These are phyloP conservation scores for Capsicum rhomboideum DNA, from an alignment of 257 asterid genomes.

Conservation along the genomic window DNA sequence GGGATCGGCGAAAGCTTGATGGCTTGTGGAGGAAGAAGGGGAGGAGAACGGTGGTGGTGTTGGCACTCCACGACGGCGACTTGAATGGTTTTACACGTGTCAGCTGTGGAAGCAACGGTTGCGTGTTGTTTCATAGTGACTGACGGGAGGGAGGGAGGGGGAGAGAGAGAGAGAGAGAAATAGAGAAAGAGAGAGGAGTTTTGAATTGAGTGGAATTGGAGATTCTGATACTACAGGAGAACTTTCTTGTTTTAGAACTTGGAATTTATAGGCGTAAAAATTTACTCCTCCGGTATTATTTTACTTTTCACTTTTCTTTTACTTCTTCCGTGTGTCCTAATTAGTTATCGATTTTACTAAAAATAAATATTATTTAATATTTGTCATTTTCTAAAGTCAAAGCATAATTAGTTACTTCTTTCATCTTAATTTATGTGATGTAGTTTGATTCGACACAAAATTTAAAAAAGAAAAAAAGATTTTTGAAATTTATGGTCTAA, in stretches of 20 bases:
- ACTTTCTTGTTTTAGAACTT: background rate
- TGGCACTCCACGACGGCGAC: constrained; percentile 22
- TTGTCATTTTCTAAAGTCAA: no score
- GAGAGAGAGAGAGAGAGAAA: background rate
- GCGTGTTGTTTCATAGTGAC: background rate
- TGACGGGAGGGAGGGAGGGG: background rate
- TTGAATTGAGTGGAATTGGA: background rate
- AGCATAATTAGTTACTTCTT: no score
- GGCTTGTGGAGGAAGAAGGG: background rate
- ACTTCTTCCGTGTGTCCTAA: no score
- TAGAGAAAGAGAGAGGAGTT: background rate
- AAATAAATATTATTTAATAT: no score
- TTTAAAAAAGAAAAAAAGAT: no score
- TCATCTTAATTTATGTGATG: no score
- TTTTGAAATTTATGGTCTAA: no score
- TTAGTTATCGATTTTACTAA: no score
- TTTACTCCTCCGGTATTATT: background rate
- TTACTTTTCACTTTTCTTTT: no score
- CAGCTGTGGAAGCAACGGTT: background rate
- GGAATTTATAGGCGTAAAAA: background rate
- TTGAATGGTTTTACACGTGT: constrained; percentile 29
- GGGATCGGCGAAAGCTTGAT: constrained; percentile 22
- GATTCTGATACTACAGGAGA: background rate
- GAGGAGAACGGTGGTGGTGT: background rate
- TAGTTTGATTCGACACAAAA: no score